Base-by-base conservation (phyloP, 352 stramenopile species). In the Pythium sp. region DNA sequence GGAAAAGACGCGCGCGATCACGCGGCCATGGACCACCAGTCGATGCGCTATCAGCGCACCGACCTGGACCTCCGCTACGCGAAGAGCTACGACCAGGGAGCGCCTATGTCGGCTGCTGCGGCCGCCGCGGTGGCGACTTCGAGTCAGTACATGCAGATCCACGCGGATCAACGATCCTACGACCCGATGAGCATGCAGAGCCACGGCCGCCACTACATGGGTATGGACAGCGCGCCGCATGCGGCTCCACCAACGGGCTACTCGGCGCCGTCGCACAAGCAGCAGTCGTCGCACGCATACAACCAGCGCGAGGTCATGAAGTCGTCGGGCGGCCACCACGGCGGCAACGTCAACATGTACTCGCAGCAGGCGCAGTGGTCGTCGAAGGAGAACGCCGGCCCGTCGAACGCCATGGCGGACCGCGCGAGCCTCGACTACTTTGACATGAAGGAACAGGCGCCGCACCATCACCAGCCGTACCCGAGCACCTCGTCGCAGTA, bases 31-130 rank as follows among this genome's bases (percentile, higher is more conserved):
- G 75, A 85, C 63, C 84, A 92, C 69, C 32, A 68, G 24, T 54
- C 67, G n/a, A 63, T 79, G 6, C 81, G 80, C 59, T 86, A 89
- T 71, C 78, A 81, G 66, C 82, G 80, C 11, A 71, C 81, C 6
- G 82, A 91, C 26, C 79, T 92, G 79, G 84, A 92, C 63, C 82
- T 89, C 77, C 84, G 82, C 24, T 93, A 90, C 75, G 60, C 73
- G 5, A 93, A 93, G 78, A 67, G 65, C 24, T 92, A 93, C 71
- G 83, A 92, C 15, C 65, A 70, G 49, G 54, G 47, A 11, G 49
- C 53, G 22, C 24, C 49, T 0, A 60, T 66, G 58, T 67, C 77
- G 64, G 34, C 68, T n/a, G 54, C 28, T 8, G 54, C 54, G 3
- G 54, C 54, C 4, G 18, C 54, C 12, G 43, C 62, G 5, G 43